Evolutionary conservation across 2,329 filamentous ascomycete genomes (phyloP).

Genomic region (Trichoderma sp.): DNA sequence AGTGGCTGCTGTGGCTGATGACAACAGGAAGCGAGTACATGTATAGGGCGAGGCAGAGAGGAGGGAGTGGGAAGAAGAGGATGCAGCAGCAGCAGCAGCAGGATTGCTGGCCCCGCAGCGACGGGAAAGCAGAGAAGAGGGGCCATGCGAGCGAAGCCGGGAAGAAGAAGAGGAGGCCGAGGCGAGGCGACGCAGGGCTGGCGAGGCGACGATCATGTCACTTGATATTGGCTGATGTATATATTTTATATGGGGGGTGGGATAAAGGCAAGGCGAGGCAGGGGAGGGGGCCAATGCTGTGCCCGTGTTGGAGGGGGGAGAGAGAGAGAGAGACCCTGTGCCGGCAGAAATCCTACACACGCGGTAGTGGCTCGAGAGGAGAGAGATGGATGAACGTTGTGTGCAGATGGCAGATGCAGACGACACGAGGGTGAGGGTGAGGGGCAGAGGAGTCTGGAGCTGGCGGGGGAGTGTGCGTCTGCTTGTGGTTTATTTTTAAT

Average conservation of each 20-base stretch:
- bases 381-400: background rate
- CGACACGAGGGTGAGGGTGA: background rate
- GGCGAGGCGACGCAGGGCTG: constrained; percentile 32
- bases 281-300: background rate
- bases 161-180: constrained; percentile 21
- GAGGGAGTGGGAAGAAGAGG: constrained; percentile 28
- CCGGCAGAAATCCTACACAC: background rate
- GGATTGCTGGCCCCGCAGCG: constrained; percentile 29
- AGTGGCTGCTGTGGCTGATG: constrained; percentile 14
- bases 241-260: background rate
- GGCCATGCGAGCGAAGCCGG: constrained; percentile 29
- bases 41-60: constrained; percentile 31
- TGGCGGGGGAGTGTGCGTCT: constrained; percentile 6
- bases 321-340: background rate
- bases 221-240: background rate
- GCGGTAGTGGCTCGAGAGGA: background rate
- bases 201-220: constrained; percentile 30
- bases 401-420: constrained; percentile 5
- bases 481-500: background rate
- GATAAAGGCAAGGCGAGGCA: background rate
- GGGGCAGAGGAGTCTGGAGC: background rate
- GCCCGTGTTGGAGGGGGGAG: background rate
- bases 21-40: constrained; percentile 31
- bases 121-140: constrained; percentile 34
- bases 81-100: constrained; percentile 17